A percentile compares a stretch with the other conserved stretches of the same genome.
These are phyloP conservation scores for Rhodotorula graminis DNA, from an alignment of 768 basidiomycete genomes.

Conservation along the genomic window DNA sequence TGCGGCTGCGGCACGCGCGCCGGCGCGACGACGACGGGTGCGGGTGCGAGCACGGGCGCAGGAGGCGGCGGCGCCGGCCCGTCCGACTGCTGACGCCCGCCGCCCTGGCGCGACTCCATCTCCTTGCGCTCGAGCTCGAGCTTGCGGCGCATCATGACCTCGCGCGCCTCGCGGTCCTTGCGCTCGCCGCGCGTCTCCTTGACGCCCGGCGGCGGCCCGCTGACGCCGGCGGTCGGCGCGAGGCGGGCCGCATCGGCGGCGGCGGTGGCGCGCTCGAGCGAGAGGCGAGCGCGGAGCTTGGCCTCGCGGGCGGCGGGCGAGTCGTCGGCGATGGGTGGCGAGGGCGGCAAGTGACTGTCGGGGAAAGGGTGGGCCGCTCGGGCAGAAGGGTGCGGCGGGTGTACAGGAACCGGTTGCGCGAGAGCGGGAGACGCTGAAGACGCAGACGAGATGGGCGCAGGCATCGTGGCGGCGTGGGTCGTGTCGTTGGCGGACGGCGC, in stretches of 20 bases:
- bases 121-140: neutral
- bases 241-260: neutral
- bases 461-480: neutral
- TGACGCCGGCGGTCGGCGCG: conserved; percentile 12
- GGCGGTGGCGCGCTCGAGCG: neutral
- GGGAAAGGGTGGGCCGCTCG: neutral
- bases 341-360: neutral
- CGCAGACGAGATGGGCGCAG: no score
- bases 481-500: no score
- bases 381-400: neutral
- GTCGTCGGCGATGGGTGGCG: neutral
- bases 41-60: no score
- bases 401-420: no score
- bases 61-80: no score
- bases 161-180: conserved; percentile 30
- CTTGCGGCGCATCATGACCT: conserved; percentile 7
- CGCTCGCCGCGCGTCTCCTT: conserved; percentile 29
- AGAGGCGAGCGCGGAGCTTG: neutral
- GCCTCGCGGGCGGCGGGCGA: neutral
- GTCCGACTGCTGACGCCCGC: no score
- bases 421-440: no score
- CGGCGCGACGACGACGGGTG: no score
- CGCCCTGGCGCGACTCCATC: neutral
- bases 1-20: neutral
- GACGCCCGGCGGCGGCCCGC: neutral